phyloP scores from a whole-genome alignment of 371 early-diverging fungal species.

The Smittium mucronatum region DNA sequence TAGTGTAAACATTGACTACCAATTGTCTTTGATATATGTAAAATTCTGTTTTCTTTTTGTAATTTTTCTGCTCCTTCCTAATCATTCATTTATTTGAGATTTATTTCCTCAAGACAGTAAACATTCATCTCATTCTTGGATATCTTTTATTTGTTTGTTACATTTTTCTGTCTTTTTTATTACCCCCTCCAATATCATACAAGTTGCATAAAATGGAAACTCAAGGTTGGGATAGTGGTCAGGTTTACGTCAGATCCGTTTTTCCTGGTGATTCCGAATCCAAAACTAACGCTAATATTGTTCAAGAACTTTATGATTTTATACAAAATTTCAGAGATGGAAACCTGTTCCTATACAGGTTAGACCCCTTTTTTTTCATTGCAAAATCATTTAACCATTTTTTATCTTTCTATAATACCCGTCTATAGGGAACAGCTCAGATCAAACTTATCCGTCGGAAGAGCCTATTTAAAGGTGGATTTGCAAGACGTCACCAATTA shows the following conservation, averaged over 20 bases:
- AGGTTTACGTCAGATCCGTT: constrained; percentile 53
- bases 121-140: no score
- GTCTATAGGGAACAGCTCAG: constrained; percentile 76
- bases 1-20: no score
- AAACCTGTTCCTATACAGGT: constrained; percentile 59
- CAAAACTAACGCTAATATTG: constrained; percentile 41
- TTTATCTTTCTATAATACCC: constrained; percentile 2
- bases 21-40: no score
- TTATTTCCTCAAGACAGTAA: no score
- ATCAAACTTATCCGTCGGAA: constrained; percentile 59
- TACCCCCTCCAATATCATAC: no score
- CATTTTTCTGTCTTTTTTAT: no score
- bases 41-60: no score
- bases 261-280: constrained; percentile 44
- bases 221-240: constrained; percentile 74
- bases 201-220: no score
- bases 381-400: neutral
- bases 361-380: constrained; percentile 9
- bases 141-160: no score
- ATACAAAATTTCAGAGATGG: constrained; percentile 63
- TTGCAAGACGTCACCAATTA: constrained; percentile 66
- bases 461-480: constrained; percentile 70
- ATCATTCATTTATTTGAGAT: no score
- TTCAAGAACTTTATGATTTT: constrained; percentile 50
- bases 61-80: no score